Percentiles rank a stretch among this genome's conserved stretches.
phyloP scores from a whole-genome alignment of 345 rosid species.

The Pseudoturritis turrita region DNA sequence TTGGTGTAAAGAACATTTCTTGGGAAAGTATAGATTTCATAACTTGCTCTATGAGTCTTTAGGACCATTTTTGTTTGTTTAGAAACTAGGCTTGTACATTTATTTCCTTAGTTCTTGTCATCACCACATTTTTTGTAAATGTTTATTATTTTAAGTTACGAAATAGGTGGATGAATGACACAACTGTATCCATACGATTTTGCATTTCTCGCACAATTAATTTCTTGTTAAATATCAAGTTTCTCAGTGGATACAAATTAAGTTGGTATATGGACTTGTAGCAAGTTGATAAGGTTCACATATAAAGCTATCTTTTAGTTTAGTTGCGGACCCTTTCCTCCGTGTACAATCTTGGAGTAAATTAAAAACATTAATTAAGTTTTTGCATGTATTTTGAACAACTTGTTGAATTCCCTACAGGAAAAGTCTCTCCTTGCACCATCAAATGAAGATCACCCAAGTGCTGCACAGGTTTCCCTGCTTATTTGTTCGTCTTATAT shows the following conservation, averaged over 20 bases:
- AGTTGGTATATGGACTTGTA: background rate
- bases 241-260: background rate
- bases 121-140: background rate
- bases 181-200: background rate
- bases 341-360: background rate
- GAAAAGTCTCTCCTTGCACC: constrained; percentile 45
- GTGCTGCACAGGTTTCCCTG: constrained; percentile 65
- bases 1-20: no score
- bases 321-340: background rate
- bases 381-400: constrained; percentile 8
- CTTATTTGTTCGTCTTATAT: constrained; percentile 16
- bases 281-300: background rate
- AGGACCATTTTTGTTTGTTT: background rate
- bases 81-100: background rate
- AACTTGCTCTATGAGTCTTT: constrained; percentile 1
- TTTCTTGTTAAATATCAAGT: background rate
- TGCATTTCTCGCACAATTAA: background rate
- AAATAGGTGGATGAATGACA: background rate
- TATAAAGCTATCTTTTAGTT: background rate
- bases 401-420: constrained; percentile 43
- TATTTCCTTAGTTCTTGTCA: background rate
- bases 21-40: no score
- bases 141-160: background rate
- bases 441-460: constrained; percentile 58
- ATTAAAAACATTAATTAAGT: constrained; percentile 1